phyloP scores from a whole-genome alignment of 2,329 filamentous ascomycete species.

The Hymenoscyphus infarciens region DNA sequence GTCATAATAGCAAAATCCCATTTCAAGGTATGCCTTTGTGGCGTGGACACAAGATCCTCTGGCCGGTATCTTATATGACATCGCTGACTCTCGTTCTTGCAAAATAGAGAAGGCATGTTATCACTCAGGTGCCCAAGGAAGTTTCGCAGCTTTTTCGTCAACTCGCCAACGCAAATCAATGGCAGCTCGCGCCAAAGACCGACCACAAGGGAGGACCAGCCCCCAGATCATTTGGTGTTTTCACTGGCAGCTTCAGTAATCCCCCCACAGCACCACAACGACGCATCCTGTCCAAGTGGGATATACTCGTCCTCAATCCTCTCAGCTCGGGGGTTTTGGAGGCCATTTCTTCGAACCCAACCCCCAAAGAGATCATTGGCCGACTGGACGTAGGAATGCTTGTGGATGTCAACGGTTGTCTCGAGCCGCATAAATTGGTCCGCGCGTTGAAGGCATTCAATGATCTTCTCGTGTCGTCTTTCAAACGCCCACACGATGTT shows the following conservation, averaged over 20 bases:
- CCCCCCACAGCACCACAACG: conserved; percentile 32
- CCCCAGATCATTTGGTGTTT: conserved; percentile 40
- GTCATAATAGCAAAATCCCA: neutral
- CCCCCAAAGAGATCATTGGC: conserved; percentile 10
- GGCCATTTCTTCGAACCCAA: conserved; percentile 26
- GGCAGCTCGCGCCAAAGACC: neutral
- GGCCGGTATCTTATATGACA: neutral
- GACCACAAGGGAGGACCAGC: conserved; percentile 11
- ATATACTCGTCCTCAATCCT: conserved; percentile 41
- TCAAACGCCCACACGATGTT: conserved; percentile 7
- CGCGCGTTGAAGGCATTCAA: conserved; percentile 8
- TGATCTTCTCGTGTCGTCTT: conserved; percentile 5
- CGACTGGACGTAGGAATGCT: conserved; percentile 17
- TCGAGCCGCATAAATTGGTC: conserved; percentile 3
- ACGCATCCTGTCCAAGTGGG: conserved; percentile 37
- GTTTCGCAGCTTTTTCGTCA: neutral
- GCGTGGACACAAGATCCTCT: neutral
- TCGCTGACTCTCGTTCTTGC: neutral
- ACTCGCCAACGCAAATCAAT: neutral
- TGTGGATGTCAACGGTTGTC: neutral
- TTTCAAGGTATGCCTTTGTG: neutral
- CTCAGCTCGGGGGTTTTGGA: conserved; percentile 35
- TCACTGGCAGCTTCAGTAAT: conserved; percentile 37
- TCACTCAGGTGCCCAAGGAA: neutral
- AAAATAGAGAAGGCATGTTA: neutral